Percentiles rank a stretch among this genome's conserved stretches.
Conservation (phyloP, 805 yeast genomes). For the Starmerella bacillaris region DNA sequence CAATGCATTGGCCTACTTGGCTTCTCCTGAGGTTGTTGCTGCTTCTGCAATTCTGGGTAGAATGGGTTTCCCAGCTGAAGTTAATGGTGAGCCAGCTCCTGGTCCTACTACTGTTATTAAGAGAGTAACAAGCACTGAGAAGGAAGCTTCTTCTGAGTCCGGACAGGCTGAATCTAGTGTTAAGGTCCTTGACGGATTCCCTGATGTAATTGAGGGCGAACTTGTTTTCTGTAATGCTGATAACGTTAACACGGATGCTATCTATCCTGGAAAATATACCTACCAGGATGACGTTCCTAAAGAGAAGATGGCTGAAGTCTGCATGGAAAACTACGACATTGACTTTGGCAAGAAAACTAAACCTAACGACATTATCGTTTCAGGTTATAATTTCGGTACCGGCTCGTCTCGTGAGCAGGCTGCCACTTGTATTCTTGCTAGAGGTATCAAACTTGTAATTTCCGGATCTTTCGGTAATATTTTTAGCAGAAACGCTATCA, state of each 20-base stretch:
- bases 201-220: constrained; percentile 75
- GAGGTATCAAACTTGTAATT: constrained; percentile 81
- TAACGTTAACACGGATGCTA: constrained; percentile 85
- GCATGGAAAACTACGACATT: constrained; percentile 96
- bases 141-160: constrained; percentile 22
- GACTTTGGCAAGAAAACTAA: constrained; percentile 68
- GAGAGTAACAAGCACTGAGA: constrained; percentile 20
- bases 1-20: constrained; percentile 88
- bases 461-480: constrained; percentile 97
- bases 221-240: constrained; percentile 91
- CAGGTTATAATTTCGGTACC: constrained; percentile 94
- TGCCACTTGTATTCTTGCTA: constrained; percentile 90
- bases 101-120: constrained; percentile 34
- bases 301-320: constrained; percentile 95
- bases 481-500: constrained; percentile 86
- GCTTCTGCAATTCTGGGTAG: constrained; percentile 93
- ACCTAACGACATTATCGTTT: constrained; percentile 74
- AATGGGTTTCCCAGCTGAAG: constrained; percentile 82
- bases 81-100: constrained; percentile 39
- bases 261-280: constrained; percentile 96
- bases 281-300: constrained; percentile 93
- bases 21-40: constrained; percentile 96
- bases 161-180: constrained; percentile 22
- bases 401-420: constrained; percentile 99
- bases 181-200: constrained; percentile 78